Evolutionary conservation across 2,329 filamentous ascomycete species (phyloP).

Genomic region (Penicillium hordei): DNA sequence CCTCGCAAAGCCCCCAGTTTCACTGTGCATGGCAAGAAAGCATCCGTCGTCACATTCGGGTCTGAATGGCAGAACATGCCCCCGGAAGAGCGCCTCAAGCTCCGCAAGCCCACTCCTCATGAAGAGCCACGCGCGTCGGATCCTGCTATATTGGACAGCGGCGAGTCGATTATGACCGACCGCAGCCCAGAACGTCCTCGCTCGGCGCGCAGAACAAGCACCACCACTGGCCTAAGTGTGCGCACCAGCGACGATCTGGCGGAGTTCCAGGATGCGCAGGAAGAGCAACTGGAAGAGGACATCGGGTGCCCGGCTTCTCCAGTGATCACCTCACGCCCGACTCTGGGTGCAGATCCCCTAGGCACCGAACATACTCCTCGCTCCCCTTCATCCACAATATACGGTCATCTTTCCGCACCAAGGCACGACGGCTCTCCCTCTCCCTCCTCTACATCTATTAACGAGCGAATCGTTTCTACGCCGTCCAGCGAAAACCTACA

Average conservation of each 20-base stretch:
- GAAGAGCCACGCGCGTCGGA: constrained; percentile 42
- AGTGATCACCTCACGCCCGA: background rate
- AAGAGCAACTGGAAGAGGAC: constrained; percentile 17
- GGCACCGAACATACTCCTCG: background rate
- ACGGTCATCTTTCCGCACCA: constrained; percentile 15
- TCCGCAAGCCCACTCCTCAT: constrained; percentile 53
- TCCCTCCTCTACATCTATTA: constrained; percentile 19
- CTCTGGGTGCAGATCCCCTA: background rate
- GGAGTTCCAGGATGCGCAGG: constrained; percentile 26
- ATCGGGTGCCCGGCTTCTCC: constrained; percentile 4
- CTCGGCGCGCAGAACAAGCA: constrained; percentile 65
- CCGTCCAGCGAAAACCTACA: constrained; percentile 25
- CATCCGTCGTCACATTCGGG: constrained; percentile 93
- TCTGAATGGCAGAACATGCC: constrained; percentile 81
- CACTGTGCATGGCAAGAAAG: constrained; percentile 96
- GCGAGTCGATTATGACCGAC: constrained; percentile 30
- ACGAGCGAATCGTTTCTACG: constrained; percentile 17
- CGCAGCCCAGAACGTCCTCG: constrained; percentile 53
- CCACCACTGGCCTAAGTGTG: constrained; percentile 62
- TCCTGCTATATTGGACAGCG: constrained; percentile 27
- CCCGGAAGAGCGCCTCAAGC: constrained; percentile 68
- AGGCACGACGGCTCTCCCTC: constrained; percentile 14
- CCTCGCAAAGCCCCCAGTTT: constrained; percentile 82
- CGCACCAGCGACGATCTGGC: constrained; percentile 26
- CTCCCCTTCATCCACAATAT: constrained; percentile 10